These are phyloP conservation scores for Calamus simplicifolius DNA, from an alignment of 176 grass and related monocot genomes.

Conservation along the genomic window DNA sequence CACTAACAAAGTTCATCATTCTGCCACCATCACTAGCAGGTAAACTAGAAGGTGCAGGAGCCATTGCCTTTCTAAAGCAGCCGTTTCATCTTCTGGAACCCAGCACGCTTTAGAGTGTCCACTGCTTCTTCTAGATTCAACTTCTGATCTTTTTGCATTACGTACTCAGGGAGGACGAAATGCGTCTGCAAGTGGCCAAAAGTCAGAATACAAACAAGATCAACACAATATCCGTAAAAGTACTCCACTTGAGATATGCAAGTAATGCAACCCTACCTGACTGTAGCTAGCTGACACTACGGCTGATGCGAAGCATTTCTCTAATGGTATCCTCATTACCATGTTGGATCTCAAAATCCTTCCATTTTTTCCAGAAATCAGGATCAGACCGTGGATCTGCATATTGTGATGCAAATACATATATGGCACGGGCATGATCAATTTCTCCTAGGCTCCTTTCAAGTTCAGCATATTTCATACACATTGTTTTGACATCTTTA, in stretches of 20 bases:
- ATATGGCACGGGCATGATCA: conserved; percentile 77
- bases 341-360: conserved; percentile 95
- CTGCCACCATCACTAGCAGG: conserved; percentile 30
- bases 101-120: conserved; percentile 70
- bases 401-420: conserved; percentile 70
- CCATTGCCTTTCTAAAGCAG: conserved; percentile 69
- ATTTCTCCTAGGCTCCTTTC: conserved; percentile 97
- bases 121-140: conserved; percentile 80
- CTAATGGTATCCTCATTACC: conserved; percentile 93
- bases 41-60: conserved; percentile 25
- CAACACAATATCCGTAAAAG: conserved; percentile 2
- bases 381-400: conserved; percentile 72
- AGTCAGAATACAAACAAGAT: conserved; percentile 3
- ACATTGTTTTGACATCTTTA: conserved; percentile 64
- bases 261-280: conserved; percentile 40
- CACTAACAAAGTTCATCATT: conserved; percentile 74
- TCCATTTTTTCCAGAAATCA: conserved; percentile 96
- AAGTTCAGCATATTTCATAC: conserved; percentile 73
- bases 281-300: conserved; percentile 65
- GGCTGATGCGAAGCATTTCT: conserved; percentile 88
- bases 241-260: background rate
- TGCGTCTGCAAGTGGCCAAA: conserved; percentile 47
- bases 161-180: conserved; percentile 80
- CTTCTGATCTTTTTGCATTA: conserved; percentile 88
- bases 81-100: conserved; percentile 81